Conservation (phyloP, 768 basidiomycete genomes). For the Mycena amicta region DNA sequence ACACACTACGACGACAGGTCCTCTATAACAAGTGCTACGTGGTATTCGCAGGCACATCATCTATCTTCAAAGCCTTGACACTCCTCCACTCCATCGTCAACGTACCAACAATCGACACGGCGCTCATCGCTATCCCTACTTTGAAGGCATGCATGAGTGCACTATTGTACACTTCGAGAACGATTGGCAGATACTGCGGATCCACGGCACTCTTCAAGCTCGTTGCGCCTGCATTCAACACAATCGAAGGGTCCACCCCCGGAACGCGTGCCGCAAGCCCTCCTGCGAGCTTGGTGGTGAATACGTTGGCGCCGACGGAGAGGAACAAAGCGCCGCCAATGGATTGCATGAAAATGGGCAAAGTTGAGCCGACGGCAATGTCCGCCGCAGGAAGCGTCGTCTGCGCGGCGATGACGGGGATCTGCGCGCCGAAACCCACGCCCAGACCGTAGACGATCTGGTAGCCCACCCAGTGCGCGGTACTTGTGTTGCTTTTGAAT, state of each 20-base stretch:
- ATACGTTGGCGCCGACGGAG: constrained; percentile 22
- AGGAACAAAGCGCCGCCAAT: constrained; percentile 23
- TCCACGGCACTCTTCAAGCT: neutral
- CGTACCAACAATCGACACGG: neutral
- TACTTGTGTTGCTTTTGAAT: constrained; percentile 24
- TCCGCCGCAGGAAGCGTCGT: constrained; percentile 12
- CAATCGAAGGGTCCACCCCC: neutral
- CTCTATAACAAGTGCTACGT: no score
- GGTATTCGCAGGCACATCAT: no score
- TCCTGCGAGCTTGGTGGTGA: constrained; percentile 5
- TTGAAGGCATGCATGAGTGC: neutral
- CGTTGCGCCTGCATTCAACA: constrained; percentile 1
- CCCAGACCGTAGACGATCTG: constrained; percentile 32
- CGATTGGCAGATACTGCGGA: neutral
- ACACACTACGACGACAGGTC: no score
- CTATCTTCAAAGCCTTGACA: neutral
- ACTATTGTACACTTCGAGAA: constrained; percentile 3
- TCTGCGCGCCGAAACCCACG: constrained; percentile 27
- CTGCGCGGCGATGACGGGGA: constrained; percentile 22
- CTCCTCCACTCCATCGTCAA: neutral
- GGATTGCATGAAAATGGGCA: constrained; percentile 22
- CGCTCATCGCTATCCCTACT: neutral
- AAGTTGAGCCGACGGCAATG: constrained; percentile 15
- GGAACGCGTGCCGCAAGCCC: neutral
- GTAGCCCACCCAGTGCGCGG: constrained; percentile 22